Conservation (phyloP, 495 filamentous ascomycete species). For the Neurospora sp. region DNA sequence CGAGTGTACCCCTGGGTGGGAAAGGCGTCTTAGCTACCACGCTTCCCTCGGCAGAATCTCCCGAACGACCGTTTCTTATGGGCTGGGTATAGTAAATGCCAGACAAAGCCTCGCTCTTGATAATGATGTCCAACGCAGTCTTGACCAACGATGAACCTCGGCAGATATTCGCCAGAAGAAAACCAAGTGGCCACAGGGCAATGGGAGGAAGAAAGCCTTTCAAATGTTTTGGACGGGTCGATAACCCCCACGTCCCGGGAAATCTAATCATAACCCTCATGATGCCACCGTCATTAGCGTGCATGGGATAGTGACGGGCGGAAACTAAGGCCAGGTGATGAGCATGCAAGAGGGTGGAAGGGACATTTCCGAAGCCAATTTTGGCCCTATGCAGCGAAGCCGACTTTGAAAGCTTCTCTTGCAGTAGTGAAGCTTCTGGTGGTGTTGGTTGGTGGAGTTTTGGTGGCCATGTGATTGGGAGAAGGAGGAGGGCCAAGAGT, state of each 20-base stretch:
- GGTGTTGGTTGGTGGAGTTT: neutral
- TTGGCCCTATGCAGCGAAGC: neutral
- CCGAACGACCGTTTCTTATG: neutral
- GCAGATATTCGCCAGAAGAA: neutral
- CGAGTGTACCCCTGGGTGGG: neutral
- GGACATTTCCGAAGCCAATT: neutral
- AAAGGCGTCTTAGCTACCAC: neutral
- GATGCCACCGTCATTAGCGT: neutral
- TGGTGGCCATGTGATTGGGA: neutral
- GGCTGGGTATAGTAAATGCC: neutral
- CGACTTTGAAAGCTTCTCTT: neutral
- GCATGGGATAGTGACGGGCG: neutral
- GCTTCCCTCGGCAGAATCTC: neutral
- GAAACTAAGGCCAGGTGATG: neutral
- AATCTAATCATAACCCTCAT: neutral
- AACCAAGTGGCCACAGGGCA: neutral
- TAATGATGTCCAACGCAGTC: neutral
- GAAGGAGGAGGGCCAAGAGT: neutral
- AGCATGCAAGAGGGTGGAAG: neutral
- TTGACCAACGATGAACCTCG: neutral
- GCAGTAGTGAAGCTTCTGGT: neutral
- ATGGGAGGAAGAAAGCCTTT: neutral
- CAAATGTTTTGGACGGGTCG: neutral
- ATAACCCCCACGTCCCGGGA: neutral
- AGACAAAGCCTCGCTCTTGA: neutral